Conservation (phyloP, 2,329 filamentous ascomycete genomes). For the Setomelanomma holmii region DNA sequence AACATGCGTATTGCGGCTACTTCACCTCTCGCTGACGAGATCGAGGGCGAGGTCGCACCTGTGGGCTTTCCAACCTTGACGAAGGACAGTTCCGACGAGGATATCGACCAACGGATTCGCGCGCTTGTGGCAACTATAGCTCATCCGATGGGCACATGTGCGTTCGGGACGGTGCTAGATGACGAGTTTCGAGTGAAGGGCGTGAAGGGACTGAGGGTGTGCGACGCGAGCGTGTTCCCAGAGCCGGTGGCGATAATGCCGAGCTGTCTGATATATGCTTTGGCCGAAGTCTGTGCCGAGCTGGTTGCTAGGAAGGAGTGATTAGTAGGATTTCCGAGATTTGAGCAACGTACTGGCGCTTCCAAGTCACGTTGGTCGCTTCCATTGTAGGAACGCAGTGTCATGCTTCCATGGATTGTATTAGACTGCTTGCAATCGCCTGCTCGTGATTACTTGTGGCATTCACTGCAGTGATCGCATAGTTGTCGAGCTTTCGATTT, state of each 20-base stretch:
- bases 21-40: conserved; percentile 11
- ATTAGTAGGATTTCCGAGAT: too few species aligned
- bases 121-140: conserved; percentile 8
- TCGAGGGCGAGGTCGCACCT: conserved; percentile 24
- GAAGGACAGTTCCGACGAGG: conserved; percentile 25
- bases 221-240: conserved; percentile 26
- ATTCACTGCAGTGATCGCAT: too few species aligned
- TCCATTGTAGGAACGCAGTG: too few species aligned
- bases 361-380: too few species aligned
- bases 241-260: conserved; percentile 31
- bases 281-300: conserved; percentile 32
- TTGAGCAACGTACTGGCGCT: too few species aligned
- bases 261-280: conserved; percentile 24
- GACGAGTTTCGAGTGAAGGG: conserved; percentile 20
- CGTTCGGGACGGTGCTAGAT: conserved; percentile 27
- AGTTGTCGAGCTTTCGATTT: too few species aligned
- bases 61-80: conserved; percentile 13
- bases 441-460: too few species aligned
- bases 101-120: conserved; percentile 31
- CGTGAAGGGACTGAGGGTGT: conserved; percentile 14
- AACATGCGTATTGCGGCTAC: conserved; percentile 14
- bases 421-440: too few species aligned
- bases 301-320: conserved; percentile 16
- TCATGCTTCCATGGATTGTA: too few species aligned
- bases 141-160: conserved; percentile 27